phyloP scores from a whole-genome alignment of 495 filamentous ascomycete genomes.

The Tuber indicum region DNA sequence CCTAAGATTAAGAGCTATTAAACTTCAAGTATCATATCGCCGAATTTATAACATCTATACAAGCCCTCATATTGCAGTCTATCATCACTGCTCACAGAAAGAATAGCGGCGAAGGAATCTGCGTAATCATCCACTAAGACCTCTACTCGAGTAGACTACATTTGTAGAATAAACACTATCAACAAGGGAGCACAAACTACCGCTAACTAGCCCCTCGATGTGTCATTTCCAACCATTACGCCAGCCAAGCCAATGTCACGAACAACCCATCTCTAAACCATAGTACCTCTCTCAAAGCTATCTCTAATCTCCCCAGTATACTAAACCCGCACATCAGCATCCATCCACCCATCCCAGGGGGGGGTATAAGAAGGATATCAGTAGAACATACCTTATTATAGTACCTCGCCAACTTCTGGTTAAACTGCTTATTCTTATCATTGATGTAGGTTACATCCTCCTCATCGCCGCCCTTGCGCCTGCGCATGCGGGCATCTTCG shows the following conservation, averaged over 20 bases:
- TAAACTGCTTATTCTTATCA: constrained; percentile 99
- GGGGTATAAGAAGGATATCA: background rate
- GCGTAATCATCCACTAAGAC: background rate
- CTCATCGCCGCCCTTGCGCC: constrained; percentile 68
- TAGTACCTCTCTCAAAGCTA: constrained; percentile 94
- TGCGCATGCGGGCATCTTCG: constrained; percentile 77
- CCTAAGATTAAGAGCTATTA: background rate
- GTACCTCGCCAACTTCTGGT: constrained; percentile 88
- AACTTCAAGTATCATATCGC: background rate
- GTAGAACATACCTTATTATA: constrained; percentile 73
- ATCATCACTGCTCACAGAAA: background rate
- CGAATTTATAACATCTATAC: background rate
- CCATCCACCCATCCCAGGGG: background rate
- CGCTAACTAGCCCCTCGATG: background rate
- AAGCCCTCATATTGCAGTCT: background rate
- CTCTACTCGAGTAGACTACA: no score
- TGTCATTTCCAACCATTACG: background rate
- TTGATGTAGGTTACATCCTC: constrained; percentile 97
- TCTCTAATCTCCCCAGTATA: constrained; percentile 96
- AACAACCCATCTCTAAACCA: constrained; percentile 52
- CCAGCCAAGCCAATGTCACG: constrained; percentile 1
- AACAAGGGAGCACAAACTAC: background rate
- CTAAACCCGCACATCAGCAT: constrained; percentile 46
- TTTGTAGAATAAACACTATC: background rate
- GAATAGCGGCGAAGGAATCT: background rate